Conservation (phyloP, 2,329 filamentous ascomycete genomes). For the Ustilaginoidea virens region DNA sequence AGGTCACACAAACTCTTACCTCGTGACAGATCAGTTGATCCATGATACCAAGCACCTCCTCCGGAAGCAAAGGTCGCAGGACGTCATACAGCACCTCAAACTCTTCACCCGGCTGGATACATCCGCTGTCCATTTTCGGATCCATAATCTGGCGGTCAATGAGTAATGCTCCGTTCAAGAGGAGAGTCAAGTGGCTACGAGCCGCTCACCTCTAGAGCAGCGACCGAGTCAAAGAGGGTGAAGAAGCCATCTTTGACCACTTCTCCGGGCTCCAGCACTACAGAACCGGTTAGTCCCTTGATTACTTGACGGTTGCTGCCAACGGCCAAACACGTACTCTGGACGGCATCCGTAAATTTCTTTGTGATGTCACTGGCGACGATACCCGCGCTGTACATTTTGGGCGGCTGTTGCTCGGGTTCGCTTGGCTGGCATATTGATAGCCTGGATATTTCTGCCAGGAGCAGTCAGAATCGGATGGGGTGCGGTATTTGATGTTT, state of each 20-base stretch:
- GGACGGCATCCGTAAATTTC: conserved; percentile 35
- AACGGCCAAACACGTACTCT: conserved; percentile 24
- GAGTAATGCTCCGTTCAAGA: not conserved
- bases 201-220: conserved; percentile 53
- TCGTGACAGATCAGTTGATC: conserved; percentile 85
- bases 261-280: conserved; percentile 64
- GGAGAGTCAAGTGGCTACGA: not conserved
- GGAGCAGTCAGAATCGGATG: conserved; percentile 11
- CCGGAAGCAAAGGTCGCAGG: conserved; percentile 47
- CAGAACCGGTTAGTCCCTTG: conserved; percentile 3
- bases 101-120: conserved; percentile 60
- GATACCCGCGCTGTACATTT: conserved; percentile 31
- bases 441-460: conserved; percentile 24
- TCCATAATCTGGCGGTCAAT: conserved; percentile 70
- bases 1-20: conserved; percentile 27
- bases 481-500: not conserved
- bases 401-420: conserved; percentile 23
- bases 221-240: conserved; percentile 86
- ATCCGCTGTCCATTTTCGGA: conserved; percentile 95
- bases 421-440: conserved; percentile 18
- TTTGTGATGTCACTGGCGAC: conserved; percentile 43
- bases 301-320: not conserved
- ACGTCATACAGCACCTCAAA: conserved; percentile 75
- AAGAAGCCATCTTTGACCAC: conserved; percentile 90
- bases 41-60: conserved; percentile 82